A percentile compares a stretch with the other conserved stretches of the same genome.
Conservation (phyloP, 1,139 yeast genomes). For the Chernovozyma sophiae-reginae region DNA sequence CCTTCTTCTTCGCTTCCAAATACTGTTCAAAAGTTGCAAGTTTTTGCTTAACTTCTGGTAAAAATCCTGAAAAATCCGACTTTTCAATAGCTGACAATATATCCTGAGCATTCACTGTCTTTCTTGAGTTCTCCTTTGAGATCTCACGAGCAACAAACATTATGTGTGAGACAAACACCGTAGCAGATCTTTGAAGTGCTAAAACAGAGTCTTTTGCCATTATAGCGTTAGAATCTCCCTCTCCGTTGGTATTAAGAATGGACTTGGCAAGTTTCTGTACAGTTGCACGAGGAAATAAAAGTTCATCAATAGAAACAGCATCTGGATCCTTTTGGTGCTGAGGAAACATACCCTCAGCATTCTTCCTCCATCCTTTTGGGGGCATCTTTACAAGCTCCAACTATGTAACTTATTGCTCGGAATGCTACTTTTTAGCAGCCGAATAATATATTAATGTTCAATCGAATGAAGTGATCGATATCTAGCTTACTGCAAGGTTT, state of each 20-base stretch:
- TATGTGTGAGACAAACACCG: constrained; percentile 67
- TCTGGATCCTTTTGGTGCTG: constrained; percentile 53
- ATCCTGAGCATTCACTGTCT: constrained; percentile 65
- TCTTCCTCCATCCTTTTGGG: constrained; percentile 80
- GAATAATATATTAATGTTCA: too few species aligned
- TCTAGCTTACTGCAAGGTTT: too few species aligned
- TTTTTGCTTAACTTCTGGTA: constrained; percentile 51
- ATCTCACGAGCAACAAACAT: constrained; percentile 58
- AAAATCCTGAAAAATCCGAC: constrained; percentile 52
- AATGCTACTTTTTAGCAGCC: too few species aligned
- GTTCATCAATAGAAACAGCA: constrained; percentile 60
- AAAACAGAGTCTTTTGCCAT: constrained; percentile 61
- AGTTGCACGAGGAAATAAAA: constrained; percentile 63
- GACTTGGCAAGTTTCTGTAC: constrained; percentile 55
- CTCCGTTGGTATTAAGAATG: constrained; percentile 27
- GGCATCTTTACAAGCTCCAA: too few species aligned
- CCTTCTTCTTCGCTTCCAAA: constrained; percentile 43
- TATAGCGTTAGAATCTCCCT: constrained; percentile 31
- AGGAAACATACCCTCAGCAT: constrained; percentile 62
- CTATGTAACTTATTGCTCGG: too few species aligned
- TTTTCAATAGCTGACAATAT: constrained; percentile 54
- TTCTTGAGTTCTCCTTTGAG: constrained; percentile 50
- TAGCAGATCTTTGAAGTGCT: constrained; percentile 68
- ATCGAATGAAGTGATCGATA: too few species aligned
- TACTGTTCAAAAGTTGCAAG: constrained; percentile 40